Evolutionary conservation across 2,329 filamentous ascomycete species (phyloP).

Genomic region (Hypoxylon sp.): DNA sequence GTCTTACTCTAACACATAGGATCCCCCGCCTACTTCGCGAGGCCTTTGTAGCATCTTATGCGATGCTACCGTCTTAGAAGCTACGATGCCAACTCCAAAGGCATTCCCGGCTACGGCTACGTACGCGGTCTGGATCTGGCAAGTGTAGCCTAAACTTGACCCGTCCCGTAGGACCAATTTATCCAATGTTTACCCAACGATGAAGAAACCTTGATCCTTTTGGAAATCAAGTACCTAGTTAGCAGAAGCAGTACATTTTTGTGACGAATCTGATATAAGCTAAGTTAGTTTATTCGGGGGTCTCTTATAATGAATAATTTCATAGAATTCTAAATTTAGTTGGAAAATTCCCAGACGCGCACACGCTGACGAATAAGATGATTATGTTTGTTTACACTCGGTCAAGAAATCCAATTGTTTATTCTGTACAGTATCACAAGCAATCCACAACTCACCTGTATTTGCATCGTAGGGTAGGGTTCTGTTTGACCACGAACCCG

Average conservation of each 20-base stretch:
- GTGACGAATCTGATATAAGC: background rate
- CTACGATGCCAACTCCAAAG: constrained; percentile 14
- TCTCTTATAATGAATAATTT: no score
- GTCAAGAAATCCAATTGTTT: no score
- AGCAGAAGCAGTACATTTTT: background rate
- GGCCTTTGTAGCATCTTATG: constrained; percentile 12
- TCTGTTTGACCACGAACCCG: no score
- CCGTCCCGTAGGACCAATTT: background rate
- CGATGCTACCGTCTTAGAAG: constrained; percentile 22
- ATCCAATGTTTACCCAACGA: background rate
- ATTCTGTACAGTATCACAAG: no score
- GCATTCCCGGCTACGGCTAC: constrained; percentile 10
- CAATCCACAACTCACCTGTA: no score
- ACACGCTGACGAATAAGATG: no score
- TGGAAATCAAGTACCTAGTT: background rate
- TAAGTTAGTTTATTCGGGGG: background rate
- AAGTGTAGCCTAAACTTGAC: constrained; percentile 29
- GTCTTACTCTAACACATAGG: background rate
- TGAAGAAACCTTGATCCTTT: background rate
- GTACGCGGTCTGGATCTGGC: constrained; percentile 4
- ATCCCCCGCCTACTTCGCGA: background rate
- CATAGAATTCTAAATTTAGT: no score
- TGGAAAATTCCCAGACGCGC: no score
- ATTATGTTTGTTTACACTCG: no score
- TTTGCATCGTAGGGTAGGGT: no score